phyloP scores from a whole-genome alignment of 1,284 basidiomycete genomes.

The Tilletiopsis washingtonensis region DNA sequence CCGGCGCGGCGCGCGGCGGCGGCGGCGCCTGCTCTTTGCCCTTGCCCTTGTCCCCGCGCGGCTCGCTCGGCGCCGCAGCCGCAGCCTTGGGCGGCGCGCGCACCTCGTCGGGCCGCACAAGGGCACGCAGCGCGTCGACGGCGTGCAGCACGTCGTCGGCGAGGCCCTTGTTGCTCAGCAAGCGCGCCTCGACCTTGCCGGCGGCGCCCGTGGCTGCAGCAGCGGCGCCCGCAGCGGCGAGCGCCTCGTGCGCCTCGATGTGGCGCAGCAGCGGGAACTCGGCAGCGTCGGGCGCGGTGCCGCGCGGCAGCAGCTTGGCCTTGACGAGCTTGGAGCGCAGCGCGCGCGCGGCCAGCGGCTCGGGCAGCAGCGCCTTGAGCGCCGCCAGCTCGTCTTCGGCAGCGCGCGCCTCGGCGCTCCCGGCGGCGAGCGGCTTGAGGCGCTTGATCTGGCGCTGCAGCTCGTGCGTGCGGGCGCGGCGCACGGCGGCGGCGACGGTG shows the following conservation, averaged over 20 bases:
- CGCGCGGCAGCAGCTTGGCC: constrained; percentile 20
- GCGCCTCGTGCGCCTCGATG: constrained; percentile 19
- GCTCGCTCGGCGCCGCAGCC: background rate
- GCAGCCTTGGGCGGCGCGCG: background rate
- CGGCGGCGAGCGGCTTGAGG: constrained; percentile 65
- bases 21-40: background rate
- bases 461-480: constrained; percentile 75
- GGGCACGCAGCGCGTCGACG: constrained; percentile 50
- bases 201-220: constrained; percentile 41
- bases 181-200: constrained; percentile 62
- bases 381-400: constrained; percentile 55
- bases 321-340: constrained; percentile 35
- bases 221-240: constrained; percentile 9
- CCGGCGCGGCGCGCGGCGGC: background rate
- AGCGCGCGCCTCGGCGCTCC: constrained; percentile 59
- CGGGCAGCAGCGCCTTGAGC: constrained; percentile 56
- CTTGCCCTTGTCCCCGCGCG: background rate
- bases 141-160: constrained; percentile 58
- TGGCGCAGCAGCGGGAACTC: constrained; percentile 14
- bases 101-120: constrained; percentile 15
- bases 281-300: constrained; percentile 1
- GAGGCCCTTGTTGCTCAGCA: constrained; percentile 68
- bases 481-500: constrained; percentile 63
- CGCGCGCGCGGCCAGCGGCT: constrained; percentile 17
- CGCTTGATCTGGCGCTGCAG: constrained; percentile 74